Base-by-base conservation (phyloP, 2,329 filamentous ascomycete species). In the Mycocentrospora acerina region DNA sequence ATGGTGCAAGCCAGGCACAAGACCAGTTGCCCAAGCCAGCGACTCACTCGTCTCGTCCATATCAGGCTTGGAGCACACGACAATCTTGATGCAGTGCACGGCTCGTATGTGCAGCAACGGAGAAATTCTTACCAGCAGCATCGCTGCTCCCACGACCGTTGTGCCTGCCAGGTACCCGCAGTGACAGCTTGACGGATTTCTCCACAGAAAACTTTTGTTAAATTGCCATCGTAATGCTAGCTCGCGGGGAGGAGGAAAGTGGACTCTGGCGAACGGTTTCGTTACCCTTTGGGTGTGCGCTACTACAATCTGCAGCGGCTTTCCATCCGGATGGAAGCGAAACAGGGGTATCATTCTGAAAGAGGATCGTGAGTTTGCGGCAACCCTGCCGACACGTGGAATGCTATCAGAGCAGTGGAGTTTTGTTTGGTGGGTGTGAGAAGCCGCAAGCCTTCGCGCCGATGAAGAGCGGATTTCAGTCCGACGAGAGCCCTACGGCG, bases 231-330 rank as follows among this genome's bases (percentile, higher is more conserved):
- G 51, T 48, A 51, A 49, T 42, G 55, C 55, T 53, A 55, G 60
- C 62, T 47, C 63, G 59, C 62, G 64, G 63, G 63, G 63, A 67
- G 60, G 51, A 59, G 61, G 63, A 60, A 62, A 46, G 60, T 59
- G 57, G 55, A 44, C 37, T 44, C 34, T 52, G 39, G 44, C 50
- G 50, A 62, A 59, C 55, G 55, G 45, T 55, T 55, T 57, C 37
- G 41, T 40, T 44, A 47, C 45, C 51, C 38, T 42, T 42, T 46
- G 46, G 53, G 43, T 52, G 47, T 40, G 42, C 61, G 52, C 63
- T 64, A 63, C 59, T 60, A 56, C 54, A 59, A 49, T 52, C 52
- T 60, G 47, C 60, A 60, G 55, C 60, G 62, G 59, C 52, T 55
- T 50, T 51, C 62, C 60, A 61, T 44, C 46, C 58, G 55, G 39